These are phyloP conservation scores for Phialemoniopsis sp. DNA, from an alignment of 2,329 filamentous ascomycete species.

Conservation along the genomic window DNA sequence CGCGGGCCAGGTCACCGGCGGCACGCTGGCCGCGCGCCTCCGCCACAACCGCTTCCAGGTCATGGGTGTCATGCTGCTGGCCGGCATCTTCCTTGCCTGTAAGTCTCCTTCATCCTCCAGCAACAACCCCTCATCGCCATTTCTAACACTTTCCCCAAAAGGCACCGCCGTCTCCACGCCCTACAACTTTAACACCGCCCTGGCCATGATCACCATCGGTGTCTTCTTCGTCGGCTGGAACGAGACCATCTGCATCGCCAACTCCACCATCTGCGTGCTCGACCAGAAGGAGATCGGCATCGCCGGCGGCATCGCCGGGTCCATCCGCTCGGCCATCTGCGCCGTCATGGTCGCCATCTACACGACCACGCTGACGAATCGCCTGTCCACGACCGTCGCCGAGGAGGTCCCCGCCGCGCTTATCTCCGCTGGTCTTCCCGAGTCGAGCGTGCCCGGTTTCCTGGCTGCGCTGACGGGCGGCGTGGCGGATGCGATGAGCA, in stretches of 20 bases:
- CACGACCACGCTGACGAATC: conserved; percentile 19
- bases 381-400: conserved; percentile 15
- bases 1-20: conserved; percentile 19
- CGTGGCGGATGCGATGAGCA: conserved; percentile 8
- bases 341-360: conserved; percentile 19
- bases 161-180: conserved; percentile 18
- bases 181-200: conserved; percentile 12
- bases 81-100: conserved; percentile 14
- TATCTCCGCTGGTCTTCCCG: conserved; percentile 19
- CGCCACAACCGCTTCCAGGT: conserved; percentile 16
- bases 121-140: too few relatives aligned
- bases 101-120: conserved; percentile 1
- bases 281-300: conserved; percentile 21
- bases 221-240: conserved; percentile 22
- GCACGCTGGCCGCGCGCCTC: conserved; percentile 13
- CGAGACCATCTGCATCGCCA: conserved; percentile 17
- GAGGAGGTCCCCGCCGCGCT: conserved; percentile 18
- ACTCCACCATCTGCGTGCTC: conserved; percentile 15
- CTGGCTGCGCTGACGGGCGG: conserved; percentile 14
- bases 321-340: conserved; percentile 14
- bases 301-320: conserved; percentile 18
- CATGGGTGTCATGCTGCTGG: conserved; percentile 15
- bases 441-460: conserved; percentile 17
- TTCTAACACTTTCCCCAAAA: too few relatives aligned
- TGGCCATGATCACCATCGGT: conserved; percentile 16